Percentiles rank a stretch among this genome's conserved stretches.
phyloP scores from a whole-genome alignment of 768 basidiomycete species.

The Boletus rubescentipes region DNA sequence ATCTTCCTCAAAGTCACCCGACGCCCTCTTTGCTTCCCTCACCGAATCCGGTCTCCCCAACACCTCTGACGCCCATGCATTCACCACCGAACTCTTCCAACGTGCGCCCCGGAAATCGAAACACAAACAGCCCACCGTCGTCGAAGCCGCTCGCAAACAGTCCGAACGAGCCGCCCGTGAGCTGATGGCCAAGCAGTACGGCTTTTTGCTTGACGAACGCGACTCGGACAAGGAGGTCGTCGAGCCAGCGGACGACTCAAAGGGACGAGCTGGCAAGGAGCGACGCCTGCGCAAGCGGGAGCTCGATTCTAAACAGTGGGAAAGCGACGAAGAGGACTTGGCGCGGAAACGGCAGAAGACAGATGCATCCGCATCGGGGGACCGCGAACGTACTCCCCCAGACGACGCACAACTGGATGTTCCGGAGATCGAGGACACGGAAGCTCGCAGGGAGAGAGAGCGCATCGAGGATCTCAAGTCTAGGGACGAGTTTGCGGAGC shows the following conservation, averaged over 20 bases:
- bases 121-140: constrained; percentile 49
- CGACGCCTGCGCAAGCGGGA: constrained; percentile 78
- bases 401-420: constrained; percentile 42
- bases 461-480: constrained; percentile 78
- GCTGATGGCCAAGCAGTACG: constrained; percentile 70
- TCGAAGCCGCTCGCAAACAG: constrained; percentile 53
- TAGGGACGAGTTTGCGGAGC: constrained; percentile 90
- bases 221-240: constrained; percentile 47
- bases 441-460: constrained; percentile 66
- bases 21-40: constrained; percentile 74
- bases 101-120: constrained; percentile 80
- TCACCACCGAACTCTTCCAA: constrained; percentile 73
- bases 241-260: constrained; percentile 33
- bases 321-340: constrained; percentile 86
- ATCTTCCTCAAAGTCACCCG: constrained; percentile 79
- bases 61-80: constrained; percentile 75
- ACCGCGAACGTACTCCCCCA: constrained; percentile 25
- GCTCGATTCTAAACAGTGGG: constrained; percentile 80
- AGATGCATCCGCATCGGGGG: constrained; percentile 36
- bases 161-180: constrained; percentile 75
- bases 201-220: constrained; percentile 84
- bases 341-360: constrained; percentile 60
- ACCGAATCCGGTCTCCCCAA: constrained; percentile 78
- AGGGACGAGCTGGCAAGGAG: constrained; percentile 38
- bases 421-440: constrained; percentile 77